Evolutionary conservation across 2,329 filamentous ascomycete genomes (phyloP), one percentile per base, ranked within the genome.

Genomic region (Colletotrichum horii): DNA sequence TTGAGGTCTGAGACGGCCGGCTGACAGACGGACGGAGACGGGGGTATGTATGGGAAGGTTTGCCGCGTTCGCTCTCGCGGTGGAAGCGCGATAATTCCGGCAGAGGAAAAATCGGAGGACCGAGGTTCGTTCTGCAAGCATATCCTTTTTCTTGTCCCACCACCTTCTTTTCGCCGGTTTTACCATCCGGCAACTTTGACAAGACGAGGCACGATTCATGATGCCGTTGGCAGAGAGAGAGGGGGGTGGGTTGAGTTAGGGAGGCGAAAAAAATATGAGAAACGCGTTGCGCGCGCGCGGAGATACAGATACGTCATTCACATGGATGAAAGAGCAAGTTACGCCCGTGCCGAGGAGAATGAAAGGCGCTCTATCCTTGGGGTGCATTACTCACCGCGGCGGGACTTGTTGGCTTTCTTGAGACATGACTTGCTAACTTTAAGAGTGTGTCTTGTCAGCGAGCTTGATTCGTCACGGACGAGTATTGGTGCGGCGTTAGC

Each of bases 391-490:
- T 65, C 32, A 65, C 62, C 28, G 56, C 43, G 64, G 64, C 70
- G 38, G 64, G 69, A 26, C 15, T 61, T 6, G 15, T 43, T 28
- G 58, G 16, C 43, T 64, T 15, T 67, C 56, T 67, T 52, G 73
- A 75, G 69, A 68, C 73, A 68, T 64, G 69, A 58, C 55, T 73
- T 66, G 62, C 19, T 43, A 73, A 68, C 73, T 64, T 32, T 56
- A 60, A 64, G 43, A 34, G n/a, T 43, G 56, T 26, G n/a, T 19
- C 16, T 30, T 58, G 22, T 28, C 38, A 19, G 26, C 56, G 48
- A 22, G 30, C 22, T 26, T 36, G 56, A 56, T 55, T 55, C 56
- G 71, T 36, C 56, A 26, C 43, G 43, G n/a, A n/a, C 43, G n/a
- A 19, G n/a, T 36, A 8, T 64, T 64, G 61, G 14, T 64, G 16